A percentile compares a stretch with the other conserved stretches of the same genome.
phyloP scores from a whole-genome alignment of 2,329 filamentous ascomycete genomes.

The Claviceps capensis region DNA sequence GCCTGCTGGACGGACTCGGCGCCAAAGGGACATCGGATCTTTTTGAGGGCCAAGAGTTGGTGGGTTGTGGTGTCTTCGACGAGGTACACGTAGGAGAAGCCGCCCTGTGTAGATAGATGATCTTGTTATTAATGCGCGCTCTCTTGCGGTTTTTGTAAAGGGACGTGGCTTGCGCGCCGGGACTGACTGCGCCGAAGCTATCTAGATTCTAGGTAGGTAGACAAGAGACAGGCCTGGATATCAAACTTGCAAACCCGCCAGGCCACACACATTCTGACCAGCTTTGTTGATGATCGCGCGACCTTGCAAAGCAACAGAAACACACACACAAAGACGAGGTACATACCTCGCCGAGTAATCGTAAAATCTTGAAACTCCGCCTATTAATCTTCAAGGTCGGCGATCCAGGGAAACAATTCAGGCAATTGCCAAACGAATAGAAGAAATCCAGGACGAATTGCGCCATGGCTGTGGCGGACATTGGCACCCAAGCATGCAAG shows the following conservation, averaged over 20 bases:
- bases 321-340: too few species aligned
- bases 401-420: slow-evolving; percentile 90
- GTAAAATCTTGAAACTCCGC: slow-evolving; percentile 88
- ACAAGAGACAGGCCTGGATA: too few species aligned
- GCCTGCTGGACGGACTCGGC: slow-evolving; percentile 90
- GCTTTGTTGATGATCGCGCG: too few species aligned
- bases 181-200: too few species aligned
- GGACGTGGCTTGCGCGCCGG: too few species aligned
- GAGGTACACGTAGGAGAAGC: slow-evolving; percentile 98
- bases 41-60: slow-evolving; percentile 87
- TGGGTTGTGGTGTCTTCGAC: slow-evolving; percentile 80
- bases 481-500: too few species aligned
- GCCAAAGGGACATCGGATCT: slow-evolving; percentile 96
- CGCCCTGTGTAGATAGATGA: slow-evolving; percentile 39
- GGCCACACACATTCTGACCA: too few species aligned
- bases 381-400: slow-evolving; percentile 92
- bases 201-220: too few species aligned
- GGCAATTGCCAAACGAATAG: slow-evolving; percentile 85
- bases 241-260: too few species aligned
- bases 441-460: slow-evolving; percentile 78
- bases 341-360: slow-evolving; percentile 74
- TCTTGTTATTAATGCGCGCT: too few species aligned
- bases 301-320: too few species aligned
- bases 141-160: too few species aligned
- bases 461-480: slow-evolving; percentile 40